Evolutionary conservation across 2,329 filamentous ascomycete species (phyloP), one percentile per base, ranked within the genome.

Genomic region (Arthrobotrys sphaeroides): DNA sequence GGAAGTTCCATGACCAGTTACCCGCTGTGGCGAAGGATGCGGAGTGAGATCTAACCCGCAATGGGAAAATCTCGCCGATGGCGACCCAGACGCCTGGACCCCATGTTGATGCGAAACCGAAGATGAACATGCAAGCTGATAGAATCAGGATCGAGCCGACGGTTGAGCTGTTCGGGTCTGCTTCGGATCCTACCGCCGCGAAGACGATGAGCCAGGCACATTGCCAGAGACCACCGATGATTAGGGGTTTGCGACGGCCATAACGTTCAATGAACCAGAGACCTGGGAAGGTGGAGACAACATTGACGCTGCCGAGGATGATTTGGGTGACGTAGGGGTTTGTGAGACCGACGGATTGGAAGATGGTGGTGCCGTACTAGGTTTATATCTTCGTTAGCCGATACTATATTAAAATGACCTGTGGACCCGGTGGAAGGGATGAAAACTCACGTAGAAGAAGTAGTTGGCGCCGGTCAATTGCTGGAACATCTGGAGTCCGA

Each of bases 1-100:
- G 82, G 82, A 93, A 93, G 82, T 92, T 91, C 89, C 89, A 92
- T 31, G 85, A 84, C 89, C 89, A 90, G 82, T 90, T 90, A 78
- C 85, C 86, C 0, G 87, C 85, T 0, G 88, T 90, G 0, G 87
- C 85, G 1, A 90, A 81, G 1, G 87, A 87, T 85, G 89, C 89
- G 28, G 85, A 86, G 80, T 86, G 86, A 1, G 87, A 87, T 38
- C 88, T 84, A 79, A 89, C 89, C 12, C 88, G 84, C 9, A 86
- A 87, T 0, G 87, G 89, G 81, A 90, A 91, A 59, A 91, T 86
- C 80, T 90, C 88, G 3, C 88, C 87, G 51, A 89, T 87, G 22
- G 90, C 85, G 64, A 90, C 88, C 91, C 90, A 93, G 62, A 91
- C 87, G 57, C 89, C 86, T 0, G 90, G 90, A 20, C 89, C 89